These are phyloP conservation scores for Neostapfia colusana DNA, from an alignment of 176 grass and related monocot species.

Conservation along the genomic window DNA sequence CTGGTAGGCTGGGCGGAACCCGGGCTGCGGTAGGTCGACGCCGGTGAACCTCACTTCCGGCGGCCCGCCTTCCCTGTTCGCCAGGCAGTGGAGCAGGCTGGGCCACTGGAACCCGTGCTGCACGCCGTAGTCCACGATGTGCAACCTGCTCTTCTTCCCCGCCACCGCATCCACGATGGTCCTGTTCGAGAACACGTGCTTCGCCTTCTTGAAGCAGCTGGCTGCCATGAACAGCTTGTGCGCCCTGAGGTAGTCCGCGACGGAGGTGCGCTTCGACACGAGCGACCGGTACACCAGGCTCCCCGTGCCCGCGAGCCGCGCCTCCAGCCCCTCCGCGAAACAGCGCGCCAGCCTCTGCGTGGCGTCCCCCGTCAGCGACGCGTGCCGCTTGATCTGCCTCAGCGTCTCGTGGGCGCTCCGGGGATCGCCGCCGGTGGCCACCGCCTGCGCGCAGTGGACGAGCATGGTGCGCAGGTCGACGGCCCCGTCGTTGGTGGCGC, in stretches of 20 bases:
- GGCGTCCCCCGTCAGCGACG: constrained; percentile 28
- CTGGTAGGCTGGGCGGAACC: constrained; percentile 53
- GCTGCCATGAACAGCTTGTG: constrained; percentile 47
- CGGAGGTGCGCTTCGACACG: constrained; percentile 25
- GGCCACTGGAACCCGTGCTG: constrained; percentile 52
- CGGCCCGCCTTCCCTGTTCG: constrained; percentile 36
- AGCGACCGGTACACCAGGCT: constrained; percentile 51
- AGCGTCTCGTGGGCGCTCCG: constrained; percentile 43
- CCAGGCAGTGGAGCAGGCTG: not conserved
- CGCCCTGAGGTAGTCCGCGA: constrained; percentile 44
- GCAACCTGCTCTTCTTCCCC: constrained; percentile 35
- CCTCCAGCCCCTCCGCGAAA: constrained; percentile 61
- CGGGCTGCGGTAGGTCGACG: constrained; percentile 45
- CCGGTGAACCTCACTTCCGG: constrained; percentile 51
- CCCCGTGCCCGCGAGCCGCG: constrained; percentile 53
- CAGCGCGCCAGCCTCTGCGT: constrained; percentile 58
- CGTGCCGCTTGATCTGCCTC: constrained; percentile 51
- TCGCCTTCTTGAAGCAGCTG: constrained; percentile 31
- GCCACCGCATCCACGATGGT: constrained; percentile 28
- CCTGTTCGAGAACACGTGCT: constrained; percentile 33
- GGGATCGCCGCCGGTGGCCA: constrained; percentile 44
- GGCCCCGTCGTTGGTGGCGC: too few species aligned
- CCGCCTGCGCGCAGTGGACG: constrained; percentile 62
- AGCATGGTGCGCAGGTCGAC: constrained; percentile 69
- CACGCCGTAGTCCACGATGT: constrained; percentile 52